Evolutionary conservation across 225 moss, liverwort and hornwort species (phyloP), one percentile per base, ranked within the genome.

Genomic region (Polytrichum commune): DNA sequence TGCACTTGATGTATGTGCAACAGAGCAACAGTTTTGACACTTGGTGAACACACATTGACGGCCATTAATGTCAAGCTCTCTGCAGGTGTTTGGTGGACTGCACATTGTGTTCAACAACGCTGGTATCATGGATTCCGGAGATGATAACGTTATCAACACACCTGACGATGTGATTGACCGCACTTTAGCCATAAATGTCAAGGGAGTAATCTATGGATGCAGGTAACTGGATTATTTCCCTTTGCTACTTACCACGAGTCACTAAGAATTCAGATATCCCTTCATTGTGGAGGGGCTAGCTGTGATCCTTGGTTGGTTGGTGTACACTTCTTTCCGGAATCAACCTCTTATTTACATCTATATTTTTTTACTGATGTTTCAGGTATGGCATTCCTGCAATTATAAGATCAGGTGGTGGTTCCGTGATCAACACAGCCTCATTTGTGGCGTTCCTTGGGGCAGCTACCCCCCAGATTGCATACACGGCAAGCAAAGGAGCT

Each of bases 191-290:
- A 84, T 98, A 54, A 98, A 98, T 75, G 87, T 98, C 5, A 98
- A 98, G 76, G 97, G 97, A n/a, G 97, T 98, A 71, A 94, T 98
- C 25, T 98, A 95, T 54, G 98, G 98, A 63, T 98, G 89, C 86
- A 83, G 89, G 89, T 89, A 82, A 53, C 65, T 35, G 22, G 2
- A 30, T n/a, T 60, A 22, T 61, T 8, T 23, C 19, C 60, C 23
- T 60, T 1, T n/a, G 2, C n/a, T 29, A 63, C 28, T 29, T 63
- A 63, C 46, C 46, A 46, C 16, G 13, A 46, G 46, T 46, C 46
- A 9, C 35, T 35, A 9, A 35, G 35, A 35, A 35, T 33, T 33
- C 33, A 38, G 38, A 38, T 46, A 13, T 46, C 16, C 46, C 46
- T 46, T 46, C 46, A 46, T 35, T 35, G 35, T 16, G 46, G 46